These are phyloP conservation scores for Tolypocladium tundrense DNA, from an alignment of 2,329 filamentous ascomycete genomes.

Conservation along the genomic window DNA sequence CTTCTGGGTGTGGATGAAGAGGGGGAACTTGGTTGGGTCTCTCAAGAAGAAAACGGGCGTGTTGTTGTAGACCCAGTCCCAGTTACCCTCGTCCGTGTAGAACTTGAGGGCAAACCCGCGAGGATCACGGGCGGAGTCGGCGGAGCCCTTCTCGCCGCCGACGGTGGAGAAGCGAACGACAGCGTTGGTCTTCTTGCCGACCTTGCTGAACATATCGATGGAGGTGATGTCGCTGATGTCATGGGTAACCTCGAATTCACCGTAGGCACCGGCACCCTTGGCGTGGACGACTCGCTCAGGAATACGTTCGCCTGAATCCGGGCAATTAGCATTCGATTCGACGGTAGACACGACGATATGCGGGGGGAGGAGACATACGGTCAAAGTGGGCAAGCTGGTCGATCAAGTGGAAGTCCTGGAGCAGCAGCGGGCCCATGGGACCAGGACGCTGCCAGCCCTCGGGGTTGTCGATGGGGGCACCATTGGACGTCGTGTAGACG, in stretches of 20 bases:
- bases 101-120: constrained; percentile 51
- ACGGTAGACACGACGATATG: background rate
- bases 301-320: constrained; percentile 28
- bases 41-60: constrained; percentile 69
- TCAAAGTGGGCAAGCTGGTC: constrained; percentile 47
- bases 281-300: constrained; percentile 32
- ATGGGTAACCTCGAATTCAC: constrained; percentile 48
- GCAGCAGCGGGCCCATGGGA: constrained; percentile 45
- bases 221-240: constrained; percentile 45
- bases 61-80: constrained; percentile 68
- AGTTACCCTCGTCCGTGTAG: constrained; percentile 61
- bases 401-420: constrained; percentile 57
- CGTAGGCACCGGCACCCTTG: constrained; percentile 33
- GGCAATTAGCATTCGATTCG: background rate
- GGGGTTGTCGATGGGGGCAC: constrained; percentile 44
- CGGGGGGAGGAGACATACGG: constrained; percentile 15
- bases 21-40: constrained; percentile 64
- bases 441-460: constrained; percentile 40
- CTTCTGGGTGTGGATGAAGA: constrained; percentile 72
- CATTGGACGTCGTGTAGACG: constrained; percentile 50
- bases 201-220: constrained; percentile 40
- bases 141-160: constrained; percentile 54
- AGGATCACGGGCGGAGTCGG: constrained; percentile 59
- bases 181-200: constrained; percentile 44
- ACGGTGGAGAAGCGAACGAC: constrained; percentile 64